Percentiles rank a stretch among this genome's conserved stretches.
Conservation (phyloP, 306 rosid genomes). For the Ammopiptanthus mongolicus region DNA sequence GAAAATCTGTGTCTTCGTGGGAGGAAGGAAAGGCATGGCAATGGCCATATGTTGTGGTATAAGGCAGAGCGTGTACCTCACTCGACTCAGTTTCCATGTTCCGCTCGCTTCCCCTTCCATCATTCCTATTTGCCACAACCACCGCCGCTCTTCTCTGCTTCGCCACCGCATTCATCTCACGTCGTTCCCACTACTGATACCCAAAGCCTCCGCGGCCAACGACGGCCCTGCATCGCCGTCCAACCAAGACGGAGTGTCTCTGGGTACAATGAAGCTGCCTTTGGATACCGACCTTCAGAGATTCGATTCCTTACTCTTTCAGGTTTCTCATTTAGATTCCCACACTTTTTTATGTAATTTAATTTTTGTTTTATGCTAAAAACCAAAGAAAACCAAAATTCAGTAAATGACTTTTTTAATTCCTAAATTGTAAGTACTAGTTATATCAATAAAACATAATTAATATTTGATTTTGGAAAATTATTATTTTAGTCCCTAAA, state of each 20-base stretch:
- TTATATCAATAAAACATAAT: no score
- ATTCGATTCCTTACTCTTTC: conserved; percentile 69
- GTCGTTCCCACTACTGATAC: neutral
- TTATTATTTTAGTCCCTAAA: neutral
- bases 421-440: no score
- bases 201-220: conserved; percentile 43
- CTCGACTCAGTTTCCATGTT: conserved; percentile 18
- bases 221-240: conserved; percentile 19
- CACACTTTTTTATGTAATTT: no score
- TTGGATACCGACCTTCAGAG: conserved; percentile 49
- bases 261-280: conserved; percentile 84
- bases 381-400: no score
- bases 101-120: conserved; percentile 20
- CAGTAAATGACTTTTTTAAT: no score
- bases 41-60: conserved; percentile 44
- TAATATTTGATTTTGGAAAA: no score
- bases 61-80: conserved; percentile 24
- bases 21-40: neutral
- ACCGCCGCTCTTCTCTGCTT: conserved; percentile 17
- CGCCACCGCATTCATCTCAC: conserved; percentile 5
- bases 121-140: neutral
- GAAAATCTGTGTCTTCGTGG: no score
- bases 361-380: no score
- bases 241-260: conserved; percentile 66
- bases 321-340: conserved; percentile 29